These are phyloP conservation scores for Cercospora sp. DNA, from an alignment of 2,329 filamentous ascomycete genomes.

Conservation along the genomic window DNA sequence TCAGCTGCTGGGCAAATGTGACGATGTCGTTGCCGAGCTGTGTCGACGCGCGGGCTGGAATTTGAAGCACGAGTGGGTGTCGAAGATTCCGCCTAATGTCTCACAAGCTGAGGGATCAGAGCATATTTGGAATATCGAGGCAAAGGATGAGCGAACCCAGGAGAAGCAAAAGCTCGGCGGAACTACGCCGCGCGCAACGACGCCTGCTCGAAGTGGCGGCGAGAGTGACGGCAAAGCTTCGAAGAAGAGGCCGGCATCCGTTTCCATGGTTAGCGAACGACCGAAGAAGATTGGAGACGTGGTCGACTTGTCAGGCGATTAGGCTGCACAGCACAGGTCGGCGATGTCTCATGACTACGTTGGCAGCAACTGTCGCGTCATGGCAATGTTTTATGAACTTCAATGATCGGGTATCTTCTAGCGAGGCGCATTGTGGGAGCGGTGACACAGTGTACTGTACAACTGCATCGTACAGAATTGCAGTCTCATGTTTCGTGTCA, in stretches of 20 bases:
- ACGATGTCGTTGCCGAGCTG: conserved; percentile 83
- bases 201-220: background rate
- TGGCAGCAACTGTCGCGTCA: background rate
- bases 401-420: background rate
- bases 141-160: background rate
- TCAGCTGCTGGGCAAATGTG: conserved; percentile 92
- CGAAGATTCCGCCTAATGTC: conserved; percentile 16
- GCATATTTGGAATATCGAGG: conserved; percentile 15
- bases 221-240: background rate
- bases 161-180: background rate
- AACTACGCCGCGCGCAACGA: background rate
- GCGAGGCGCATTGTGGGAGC: background rate
- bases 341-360: background rate
- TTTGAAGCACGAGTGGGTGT: conserved; percentile 73
- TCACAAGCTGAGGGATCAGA: conserved; percentile 12
- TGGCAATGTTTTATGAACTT: background rate
- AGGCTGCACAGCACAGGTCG: background rate
- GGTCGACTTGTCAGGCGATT: conserved; percentile 1
- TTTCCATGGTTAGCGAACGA: conserved; percentile 1
- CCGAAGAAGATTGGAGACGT: conserved; percentile 4
- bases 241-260: conserved; percentile 6
- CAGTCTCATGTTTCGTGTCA: background rate
- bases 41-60: conserved; percentile 80
- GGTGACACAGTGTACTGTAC: background rate
- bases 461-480: background rate